These are phyloP conservation scores for Tetracladium marchalianum DNA, from an alignment of 495 filamentous ascomycete genomes.

Conservation along the genomic window DNA sequence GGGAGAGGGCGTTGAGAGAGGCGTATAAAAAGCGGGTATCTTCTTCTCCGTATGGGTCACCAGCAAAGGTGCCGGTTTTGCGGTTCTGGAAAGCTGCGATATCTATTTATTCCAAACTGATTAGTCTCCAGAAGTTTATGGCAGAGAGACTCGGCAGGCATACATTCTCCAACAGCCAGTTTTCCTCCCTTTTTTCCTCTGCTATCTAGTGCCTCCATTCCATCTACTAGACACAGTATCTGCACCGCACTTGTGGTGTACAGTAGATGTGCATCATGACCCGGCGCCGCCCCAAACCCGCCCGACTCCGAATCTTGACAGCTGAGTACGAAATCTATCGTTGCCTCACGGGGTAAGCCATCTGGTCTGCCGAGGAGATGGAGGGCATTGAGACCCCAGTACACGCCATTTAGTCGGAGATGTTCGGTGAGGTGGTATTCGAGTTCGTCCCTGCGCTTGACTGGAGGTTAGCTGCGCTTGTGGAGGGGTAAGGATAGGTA, in stretches of 20 bases:
- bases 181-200: constrained; percentile 59
- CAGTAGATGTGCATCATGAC: constrained; percentile 90
- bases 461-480: constrained; percentile 18
- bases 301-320: constrained; percentile 72
- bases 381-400: constrained; percentile 89
- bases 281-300: constrained; percentile 87
- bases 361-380: constrained; percentile 75
- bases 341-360: constrained; percentile 68
- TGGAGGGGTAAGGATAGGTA: constrained; percentile 1
- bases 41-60: constrained; percentile 92
- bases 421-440: constrained; percentile 98
- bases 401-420: constrained; percentile 85
- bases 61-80: constrained; percentile 75
- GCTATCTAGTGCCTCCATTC: constrained; percentile 68
- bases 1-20: constrained; percentile 75
- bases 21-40: constrained; percentile 93
- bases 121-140: neutral
- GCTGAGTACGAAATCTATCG: constrained; percentile 83
- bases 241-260: constrained; percentile 92
- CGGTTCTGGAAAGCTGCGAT: constrained; percentile 73
- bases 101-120: neutral
- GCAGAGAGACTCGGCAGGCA: neutral
- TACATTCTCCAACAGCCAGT: constrained; percentile 42
- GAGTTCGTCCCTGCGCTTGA: constrained; percentile 76
- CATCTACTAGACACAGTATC: constrained; percentile 76